These are phyloP conservation scores for Quercus robur DNA, from an alignment of 306 rosid genomes.

Conservation along the genomic window DNA sequence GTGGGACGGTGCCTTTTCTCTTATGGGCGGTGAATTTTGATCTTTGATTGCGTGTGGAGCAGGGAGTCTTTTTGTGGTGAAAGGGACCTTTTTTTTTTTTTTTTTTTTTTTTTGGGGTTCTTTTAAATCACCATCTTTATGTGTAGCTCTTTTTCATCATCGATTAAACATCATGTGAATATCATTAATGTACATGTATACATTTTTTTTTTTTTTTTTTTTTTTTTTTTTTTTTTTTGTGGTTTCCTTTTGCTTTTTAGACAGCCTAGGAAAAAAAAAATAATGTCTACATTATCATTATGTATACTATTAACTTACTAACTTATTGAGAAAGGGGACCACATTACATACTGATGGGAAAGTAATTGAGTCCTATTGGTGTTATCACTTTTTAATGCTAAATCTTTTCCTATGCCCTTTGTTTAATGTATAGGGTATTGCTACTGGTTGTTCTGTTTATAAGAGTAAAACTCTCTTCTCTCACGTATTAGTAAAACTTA, in stretches of 20 bases:
- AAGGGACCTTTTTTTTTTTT: neutral
- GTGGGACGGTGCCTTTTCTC: slow-evolving; percentile 27
- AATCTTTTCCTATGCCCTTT: neutral
- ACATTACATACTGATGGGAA: neutral
- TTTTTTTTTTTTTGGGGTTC: too few species aligned
- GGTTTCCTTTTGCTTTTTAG: neutral
- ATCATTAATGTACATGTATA: neutral
- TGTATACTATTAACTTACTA: neutral
- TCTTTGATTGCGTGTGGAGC: slow-evolving; percentile 19
- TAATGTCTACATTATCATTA: neutral
- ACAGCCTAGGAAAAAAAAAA: neutral
- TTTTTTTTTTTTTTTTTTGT: neutral
- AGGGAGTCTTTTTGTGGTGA: slow-evolving; percentile 19
- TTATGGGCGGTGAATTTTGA: slow-evolving; percentile 19
- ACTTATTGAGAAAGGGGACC: neutral
- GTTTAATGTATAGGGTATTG: neutral
- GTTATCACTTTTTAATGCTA: neutral
- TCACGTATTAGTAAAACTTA: too few species aligned
- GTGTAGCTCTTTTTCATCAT: neutral
- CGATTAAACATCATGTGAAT: neutral
- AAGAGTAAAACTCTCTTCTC: too few species aligned
- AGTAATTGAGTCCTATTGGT: neutral
- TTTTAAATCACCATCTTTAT: slow-evolving; percentile 14
- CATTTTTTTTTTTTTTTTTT: too few species aligned
- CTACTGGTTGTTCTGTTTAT: too few species aligned